Evolutionary conservation across 2,329 filamentous ascomycete species (phyloP), one percentile per base, ranked within the genome.

Genomic region (Endocalyx cinctus): DNA sequence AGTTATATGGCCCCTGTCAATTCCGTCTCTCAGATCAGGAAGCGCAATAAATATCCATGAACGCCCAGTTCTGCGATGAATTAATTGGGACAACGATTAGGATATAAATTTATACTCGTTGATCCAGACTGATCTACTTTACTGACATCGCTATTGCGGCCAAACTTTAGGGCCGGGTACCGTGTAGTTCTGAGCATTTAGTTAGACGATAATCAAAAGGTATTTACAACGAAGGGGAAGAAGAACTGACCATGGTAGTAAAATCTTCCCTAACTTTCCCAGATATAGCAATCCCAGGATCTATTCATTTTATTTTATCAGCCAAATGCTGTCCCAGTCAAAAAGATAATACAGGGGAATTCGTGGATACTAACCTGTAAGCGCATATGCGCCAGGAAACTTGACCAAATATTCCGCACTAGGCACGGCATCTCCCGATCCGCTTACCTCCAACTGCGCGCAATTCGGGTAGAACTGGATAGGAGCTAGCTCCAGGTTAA

Each of bases 81-180:
- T n/a, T n/a, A n/a, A n/a, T n/a, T n/a, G n/a, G n/a, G n/a, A n/a
- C n/a, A n/a, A n/a, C n/a, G n/a, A n/a, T n/a, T n/a, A n/a, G n/a
- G n/a, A n/a, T n/a, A n/a, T n/a, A n/a, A n/a, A n/a, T n/a, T n/a
- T n/a, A n/a, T n/a, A n/a, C n/a, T n/a, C n/a, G n/a, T n/a, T n/a
- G n/a, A n/a, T n/a, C n/a, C n/a, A n/a, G n/a, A n/a, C n/a, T n/a
- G n/a, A n/a, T n/a, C n/a, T n/a, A n/a, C n/a, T n/a, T n/a, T n/a
- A n/a, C n/a, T n/a, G n/a, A n/a, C n/a, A n/a, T n/a, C n/a, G n/a
- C n/a, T n/a, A n/a, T n/a, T n/a, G n/a, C n/a, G n/a, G n/a, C 30
- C 30, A 33, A 7, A 33, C 30, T n/a, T 22, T 25, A 10, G 30
- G 30, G 1, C 30, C 30, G 18, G 30, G 30, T 16, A 33, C 30